Conservation (phyloP, 2,329 filamentous ascomycete genomes). For the Davidsoniella eucalypti region DNA sequence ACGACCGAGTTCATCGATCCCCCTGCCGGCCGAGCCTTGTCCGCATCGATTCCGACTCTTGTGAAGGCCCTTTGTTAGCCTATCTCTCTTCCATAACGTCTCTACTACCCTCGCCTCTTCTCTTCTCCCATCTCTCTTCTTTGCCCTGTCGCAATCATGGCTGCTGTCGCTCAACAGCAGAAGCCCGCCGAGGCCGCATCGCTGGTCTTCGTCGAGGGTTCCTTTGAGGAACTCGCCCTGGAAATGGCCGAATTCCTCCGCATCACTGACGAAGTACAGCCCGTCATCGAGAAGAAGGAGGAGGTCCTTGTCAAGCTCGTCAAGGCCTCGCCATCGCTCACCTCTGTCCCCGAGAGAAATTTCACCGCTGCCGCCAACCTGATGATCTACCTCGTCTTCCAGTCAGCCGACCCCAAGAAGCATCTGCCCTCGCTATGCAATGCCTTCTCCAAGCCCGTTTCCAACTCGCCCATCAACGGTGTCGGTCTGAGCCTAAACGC, state of each 20-base stretch:
- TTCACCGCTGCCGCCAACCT: conserved; percentile 94
- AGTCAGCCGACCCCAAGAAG: conserved; percentile 70
- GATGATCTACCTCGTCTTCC: conserved; percentile 79
- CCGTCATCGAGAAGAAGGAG: conserved; percentile 57
- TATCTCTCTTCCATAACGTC: not conserved
- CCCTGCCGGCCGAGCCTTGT: not conserved
- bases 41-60: not conserved
- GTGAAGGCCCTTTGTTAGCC: not conserved
- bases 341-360: conserved; percentile 84
- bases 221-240: conserved; percentile 79
- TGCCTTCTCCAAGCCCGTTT: conserved; percentile 75
- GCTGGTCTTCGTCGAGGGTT: conserved; percentile 70
- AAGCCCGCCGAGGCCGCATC: conserved; percentile 24
- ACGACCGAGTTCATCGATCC: conserved; percentile 1
- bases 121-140: not conserved
- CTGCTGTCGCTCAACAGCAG: conserved; percentile 22
- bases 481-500: conserved; percentile 74
- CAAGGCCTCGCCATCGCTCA: conserved; percentile 58
- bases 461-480: conserved; percentile 72
- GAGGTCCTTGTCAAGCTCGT: conserved; percentile 84
- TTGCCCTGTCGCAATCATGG: conserved; percentile 17
- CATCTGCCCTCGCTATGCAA: conserved; percentile 78
- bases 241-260: conserved; percentile 94
- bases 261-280: conserved; percentile 58
- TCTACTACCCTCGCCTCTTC: not conserved